Evolutionary conservation across 2,329 filamentous ascomycete genomes (phyloP), one percentile per base, ranked within the genome.

Genomic region (Arthrinium phaeospermum): DNA sequence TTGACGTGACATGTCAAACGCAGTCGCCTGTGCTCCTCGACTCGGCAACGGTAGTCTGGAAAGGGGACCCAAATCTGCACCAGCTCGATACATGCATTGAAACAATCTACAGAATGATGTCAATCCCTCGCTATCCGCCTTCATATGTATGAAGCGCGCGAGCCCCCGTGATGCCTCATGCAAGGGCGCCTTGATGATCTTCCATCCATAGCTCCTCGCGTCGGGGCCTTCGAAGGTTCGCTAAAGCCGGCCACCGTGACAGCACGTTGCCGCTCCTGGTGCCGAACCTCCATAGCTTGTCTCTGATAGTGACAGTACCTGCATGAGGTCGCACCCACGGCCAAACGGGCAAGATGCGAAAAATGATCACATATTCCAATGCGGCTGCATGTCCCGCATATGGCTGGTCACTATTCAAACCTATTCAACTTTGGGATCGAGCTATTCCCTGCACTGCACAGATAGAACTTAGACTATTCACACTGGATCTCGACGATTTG

Each of bases 281-380:
- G 57, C 19, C 57, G 57, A 13, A 41, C n/a, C 57, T 34, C 57
- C 57, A 64, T 64, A 19, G 49, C 30, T n/a, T 64, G 57, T 64
- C 57, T 41, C 34, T 64, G 34, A 64, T 64, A 41, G 57, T 64
- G 57, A 64, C 34, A 64, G 57, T 64, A 41, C 57, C 57, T 41
- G 57, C 57, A 64, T 41, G 57, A 41, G 34, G 30, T 64, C 41
- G 34, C 57, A n/a, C 22, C 12, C 34, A n/a, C 34, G 4, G 37
- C 10, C 30, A 41, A 64, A 41, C 30, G 19, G 57, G 10, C 57
- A 64, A n/a, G 22, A 64, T 41, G 57, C 4, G n/a, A 64, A 64
- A n/a, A 61, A 37, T 61, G 53, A 61, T 61, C 22, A 64, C 24
- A 64, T 41, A 64, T 41, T 64, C 2, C 27, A 41, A 24, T n/a